Base-by-base conservation (phyloP, 169 alveolate species). In the Cryptosporidium viatorum region DNA sequence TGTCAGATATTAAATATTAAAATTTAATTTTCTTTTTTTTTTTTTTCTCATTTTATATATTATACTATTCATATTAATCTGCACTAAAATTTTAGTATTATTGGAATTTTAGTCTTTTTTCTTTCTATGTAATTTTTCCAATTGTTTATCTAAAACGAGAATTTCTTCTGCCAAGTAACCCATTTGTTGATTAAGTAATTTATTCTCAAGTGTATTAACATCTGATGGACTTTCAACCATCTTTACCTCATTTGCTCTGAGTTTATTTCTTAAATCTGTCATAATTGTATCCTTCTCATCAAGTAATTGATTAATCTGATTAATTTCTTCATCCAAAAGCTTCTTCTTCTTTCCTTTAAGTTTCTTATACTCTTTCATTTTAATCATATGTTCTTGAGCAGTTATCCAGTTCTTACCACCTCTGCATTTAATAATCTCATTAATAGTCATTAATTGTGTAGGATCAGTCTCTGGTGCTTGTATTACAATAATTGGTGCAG, bases 401-500 rank as follows among this genome's bases (percentile, higher is more conserved):
- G 89, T 62, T 9, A 59, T 26, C 89, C 89, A 80, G 8, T 80
- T 80, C 21, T 59, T 45, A 23, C 89, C 89, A 26, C 89, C 89
- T 43, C 75, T 41, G 48, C 89, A 80, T 67, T 65, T 80, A 37
- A 80, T 80, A 23, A 80, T 80, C 6, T 80, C 89, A 41, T 48
- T 60, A 12, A 80, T 80, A 10, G 71, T 62, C 75, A 80, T 80
- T 14, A 80, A 35, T 43, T 80, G 69, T 3, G 65, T 80, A 6
- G 89, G 80, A 29, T 59, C 75, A 26, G 89, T 62, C 4, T 80
- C 89, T 48, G 89, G 89, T 60, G 89, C 89, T 48, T 80, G 89
- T 16, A 80, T 80, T n/a, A 80, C 89, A 26, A 80, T 80, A 43
- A 80, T 80, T 26, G 89, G 89, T 62, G 89, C 89, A 6, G 89